Percentiles rank a stretch among this genome's conserved stretches.
Evolutionary conservation across 1,284 basidiomycete genomes (phyloP).

Genomic region (Cryptococcus sp.): DNA sequence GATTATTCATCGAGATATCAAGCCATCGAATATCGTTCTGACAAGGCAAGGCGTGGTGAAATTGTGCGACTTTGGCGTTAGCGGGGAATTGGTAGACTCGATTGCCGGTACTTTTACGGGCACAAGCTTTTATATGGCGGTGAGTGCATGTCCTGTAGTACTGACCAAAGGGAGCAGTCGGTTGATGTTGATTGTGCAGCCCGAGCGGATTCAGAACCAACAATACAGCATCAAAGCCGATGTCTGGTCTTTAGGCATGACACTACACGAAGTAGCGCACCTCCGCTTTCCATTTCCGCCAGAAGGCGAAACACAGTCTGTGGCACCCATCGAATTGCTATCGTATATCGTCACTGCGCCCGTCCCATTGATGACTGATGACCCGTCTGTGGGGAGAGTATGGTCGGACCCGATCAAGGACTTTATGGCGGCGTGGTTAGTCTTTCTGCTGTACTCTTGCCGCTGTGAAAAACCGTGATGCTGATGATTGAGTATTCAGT

Average conservation of each 20-base stretch:
- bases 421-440: conserved; percentile 85
- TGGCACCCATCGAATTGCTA: conserved; percentile 90
- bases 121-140: conserved; percentile 96
- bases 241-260: conserved; percentile 97
- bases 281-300: conserved; percentile 92
- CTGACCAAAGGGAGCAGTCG: too few species aligned
- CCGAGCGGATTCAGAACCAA: conserved; percentile 86
- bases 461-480: conserved; percentile 3
- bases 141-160: conserved; percentile 55
- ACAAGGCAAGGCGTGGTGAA: conserved; percentile 85
- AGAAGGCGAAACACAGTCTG: conserved; percentile 62
- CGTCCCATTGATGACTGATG: conserved; percentile 69
- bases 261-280: conserved; percentile 88
- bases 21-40: conserved; percentile 92
- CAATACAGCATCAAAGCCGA: conserved; percentile 92
- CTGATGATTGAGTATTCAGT: conserved; percentile 15
- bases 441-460: conserved; percentile 16
- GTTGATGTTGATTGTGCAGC: conserved; percentile 58
- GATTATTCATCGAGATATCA: conserved; percentile 97
- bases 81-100: conserved; percentile 88
- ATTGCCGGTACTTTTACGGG: conserved; percentile 94
- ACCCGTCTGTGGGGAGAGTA: conserved; percentile 55
- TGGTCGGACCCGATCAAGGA: conserved; percentile 91
- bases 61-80: conserved; percentile 94
- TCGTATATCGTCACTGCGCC: conserved; percentile 88